phyloP scores from a whole-genome alignment of 75 land plant species.

The Chamaecyparis obtusa region DNA sequence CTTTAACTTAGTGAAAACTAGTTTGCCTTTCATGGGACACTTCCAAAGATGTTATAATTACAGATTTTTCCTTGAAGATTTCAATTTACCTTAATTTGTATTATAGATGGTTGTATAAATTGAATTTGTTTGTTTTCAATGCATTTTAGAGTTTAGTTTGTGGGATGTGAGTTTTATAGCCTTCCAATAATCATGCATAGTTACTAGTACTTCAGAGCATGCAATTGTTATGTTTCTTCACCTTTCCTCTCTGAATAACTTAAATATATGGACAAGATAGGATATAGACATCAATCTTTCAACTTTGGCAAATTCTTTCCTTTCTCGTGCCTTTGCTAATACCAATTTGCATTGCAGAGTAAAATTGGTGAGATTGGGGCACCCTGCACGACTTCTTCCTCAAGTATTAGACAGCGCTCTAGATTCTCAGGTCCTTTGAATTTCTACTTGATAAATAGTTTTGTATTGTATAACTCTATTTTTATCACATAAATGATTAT shows the following conservation, averaged over 20 bases:
- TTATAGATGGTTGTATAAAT: neutral
- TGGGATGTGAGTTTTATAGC: neutral
- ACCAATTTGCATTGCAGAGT: conserved; percentile 42
- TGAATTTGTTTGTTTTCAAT: neutral
- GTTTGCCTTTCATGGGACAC: too few species aligned
- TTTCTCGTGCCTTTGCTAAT: neutral
- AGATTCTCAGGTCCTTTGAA: conserved; percentile 77
- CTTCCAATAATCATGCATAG: neutral
- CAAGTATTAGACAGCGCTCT: conserved; percentile 93
- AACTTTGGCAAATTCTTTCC: neutral
- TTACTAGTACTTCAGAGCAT: neutral
- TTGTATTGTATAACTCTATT: neutral
- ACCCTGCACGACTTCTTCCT: conserved; percentile 95
- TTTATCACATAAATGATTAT: neutral
- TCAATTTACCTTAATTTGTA: too few species aligned
- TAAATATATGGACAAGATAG: neutral
- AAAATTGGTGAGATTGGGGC: conserved; percentile 94
- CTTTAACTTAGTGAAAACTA: too few species aligned
- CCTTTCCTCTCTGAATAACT: neutral
- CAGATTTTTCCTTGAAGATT: too few species aligned
- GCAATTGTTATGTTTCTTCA: neutral
- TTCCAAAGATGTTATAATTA: too few species aligned
- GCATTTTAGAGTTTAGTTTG: neutral
- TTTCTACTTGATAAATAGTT: neutral
- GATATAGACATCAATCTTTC: neutral